These are phyloP conservation scores for Penicillium sumatraense DNA, from an alignment of 2,329 filamentous ascomycete genomes.

Conservation along the genomic window DNA sequence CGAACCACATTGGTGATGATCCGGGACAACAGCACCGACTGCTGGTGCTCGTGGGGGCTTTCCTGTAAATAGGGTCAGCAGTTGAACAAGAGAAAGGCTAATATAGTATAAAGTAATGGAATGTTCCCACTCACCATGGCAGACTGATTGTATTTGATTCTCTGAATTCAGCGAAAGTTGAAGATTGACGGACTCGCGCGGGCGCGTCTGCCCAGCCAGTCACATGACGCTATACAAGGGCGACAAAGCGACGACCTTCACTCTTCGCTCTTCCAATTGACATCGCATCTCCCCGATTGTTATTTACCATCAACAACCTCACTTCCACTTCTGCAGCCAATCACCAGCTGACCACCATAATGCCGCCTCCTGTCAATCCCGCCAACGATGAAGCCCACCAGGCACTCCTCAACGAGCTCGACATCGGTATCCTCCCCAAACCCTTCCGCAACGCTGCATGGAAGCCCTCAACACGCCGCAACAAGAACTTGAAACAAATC, in stretches of 20 bases:
- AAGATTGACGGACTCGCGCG: not conserved
- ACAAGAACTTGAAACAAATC: conserved; percentile 98
- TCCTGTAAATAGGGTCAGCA: conserved; percentile 62
- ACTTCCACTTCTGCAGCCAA: conserved; percentile 3
- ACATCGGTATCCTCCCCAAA: conserved; percentile 84
- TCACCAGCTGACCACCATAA: conserved; percentile 32
- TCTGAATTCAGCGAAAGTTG: not conserved
- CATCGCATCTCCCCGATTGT: no score
- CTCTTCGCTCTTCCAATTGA: no score
- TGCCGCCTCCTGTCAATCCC: conserved; percentile 63
- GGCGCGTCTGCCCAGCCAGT: not conserved
- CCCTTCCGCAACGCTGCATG: conserved; percentile 88
- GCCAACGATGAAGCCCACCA: conserved; percentile 83
- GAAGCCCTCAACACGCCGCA: conserved; percentile 92
- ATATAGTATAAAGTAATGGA: rapidly evolving
- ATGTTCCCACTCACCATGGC: not conserved
- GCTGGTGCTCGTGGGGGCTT: conserved; percentile 96
- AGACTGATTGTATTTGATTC: not conserved
- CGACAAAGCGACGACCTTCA: not conserved
- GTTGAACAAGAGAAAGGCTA: not conserved
- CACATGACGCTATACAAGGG: conserved; percentile 19
- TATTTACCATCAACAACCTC: not conserved
- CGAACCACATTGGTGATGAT: conserved; percentile 97
- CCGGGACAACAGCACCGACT: conserved; percentile 87
- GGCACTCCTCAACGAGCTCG: conserved; percentile 84